Conservation (phyloP, 306 rosid genomes). For the Cucurbita pepo region DNA sequence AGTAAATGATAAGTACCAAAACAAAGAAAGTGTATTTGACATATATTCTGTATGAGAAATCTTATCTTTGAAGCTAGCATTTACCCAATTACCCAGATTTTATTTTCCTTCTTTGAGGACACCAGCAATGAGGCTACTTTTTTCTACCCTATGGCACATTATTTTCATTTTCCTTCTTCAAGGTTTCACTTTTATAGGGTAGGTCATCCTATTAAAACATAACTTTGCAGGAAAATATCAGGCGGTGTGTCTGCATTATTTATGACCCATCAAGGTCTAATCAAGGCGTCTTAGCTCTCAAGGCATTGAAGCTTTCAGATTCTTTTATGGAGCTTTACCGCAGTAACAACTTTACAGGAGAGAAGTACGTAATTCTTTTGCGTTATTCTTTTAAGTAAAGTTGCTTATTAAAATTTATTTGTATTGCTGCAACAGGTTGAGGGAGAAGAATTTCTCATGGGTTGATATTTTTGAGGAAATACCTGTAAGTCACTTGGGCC, state of each 20-base stretch:
- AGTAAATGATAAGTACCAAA: too few species aligned
- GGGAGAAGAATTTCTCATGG: slow-evolving; percentile 93
- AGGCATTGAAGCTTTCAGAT: slow-evolving; percentile 89
- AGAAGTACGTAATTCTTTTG: slow-evolving; percentile 45
- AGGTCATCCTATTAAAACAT: neutral
- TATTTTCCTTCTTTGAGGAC: too few species aligned
- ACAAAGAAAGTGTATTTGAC: too few species aligned
- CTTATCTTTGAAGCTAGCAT: too few species aligned
- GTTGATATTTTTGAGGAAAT: slow-evolving; percentile 95
- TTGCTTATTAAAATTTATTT: slow-evolving; percentile 7
- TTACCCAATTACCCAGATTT: too few species aligned
- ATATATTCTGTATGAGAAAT: too few species aligned
- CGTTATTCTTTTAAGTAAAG: neutral
- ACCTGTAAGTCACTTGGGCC: slow-evolving; percentile 44
- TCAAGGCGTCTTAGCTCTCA: slow-evolving; percentile 86
- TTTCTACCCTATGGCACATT: neutral
- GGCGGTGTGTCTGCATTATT: slow-evolving; percentile 87
- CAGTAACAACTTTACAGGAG: slow-evolving; percentile 78
- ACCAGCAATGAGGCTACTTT: too few species aligned
- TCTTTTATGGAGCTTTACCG: slow-evolving; percentile 91
- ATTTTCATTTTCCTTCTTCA: neutral
- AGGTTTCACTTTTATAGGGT: neutral
- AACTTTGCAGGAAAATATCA: slow-evolving; percentile 66
- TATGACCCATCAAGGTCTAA: slow-evolving; percentile 86
- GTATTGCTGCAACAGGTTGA: slow-evolving; percentile 42